Conservation (phyloP, 805 yeast species). For the Saccharomyces jurei region DNA sequence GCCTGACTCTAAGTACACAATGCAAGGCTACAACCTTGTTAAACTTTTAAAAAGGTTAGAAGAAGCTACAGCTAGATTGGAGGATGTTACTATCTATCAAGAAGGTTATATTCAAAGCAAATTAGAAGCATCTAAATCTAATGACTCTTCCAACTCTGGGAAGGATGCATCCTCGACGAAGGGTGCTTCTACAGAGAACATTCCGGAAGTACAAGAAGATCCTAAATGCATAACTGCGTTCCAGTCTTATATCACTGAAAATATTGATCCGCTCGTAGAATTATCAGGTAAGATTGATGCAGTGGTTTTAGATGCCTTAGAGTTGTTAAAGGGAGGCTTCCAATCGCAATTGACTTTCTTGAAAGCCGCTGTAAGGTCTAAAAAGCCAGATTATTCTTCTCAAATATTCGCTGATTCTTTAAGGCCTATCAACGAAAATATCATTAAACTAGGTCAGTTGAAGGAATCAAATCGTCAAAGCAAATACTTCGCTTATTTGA, state of each 20-base stretch:
- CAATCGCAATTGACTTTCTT: slow-evolving; percentile 51
- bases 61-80: slow-evolving; percentile 88
- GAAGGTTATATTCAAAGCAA: slow-evolving; percentile 42
- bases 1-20: slow-evolving; percentile 17
- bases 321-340: slow-evolving; percentile 45
- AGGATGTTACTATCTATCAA: slow-evolving; percentile 77
- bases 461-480: slow-evolving; percentile 73
- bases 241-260: slow-evolving; percentile 43
- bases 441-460: slow-evolving; percentile 49
- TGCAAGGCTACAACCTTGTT: slow-evolving; percentile 80
- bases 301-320: slow-evolving; percentile 39
- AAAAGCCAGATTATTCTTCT: slow-evolving; percentile 55
- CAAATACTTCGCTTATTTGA: slow-evolving; percentile 59
- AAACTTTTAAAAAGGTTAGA: slow-evolving; percentile 78
- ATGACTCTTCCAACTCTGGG: background rate
- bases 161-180: slow-evolving; percentile 3
- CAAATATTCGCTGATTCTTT: slow-evolving; percentile 49
- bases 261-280: slow-evolving; percentile 51
- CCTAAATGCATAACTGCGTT: slow-evolving; percentile 45
- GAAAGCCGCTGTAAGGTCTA: slow-evolving; percentile 47
- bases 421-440: slow-evolving; percentile 57
- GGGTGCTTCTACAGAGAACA: slow-evolving; percentile 3
- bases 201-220: slow-evolving; percentile 18
- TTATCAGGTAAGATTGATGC: slow-evolving; percentile 38
- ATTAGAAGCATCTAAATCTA: slow-evolving; percentile 8